A percentile compares a stretch with the other conserved stretches of the same genome.
phyloP scores from a whole-genome alignment of 768 basidiomycete genomes.

The Lactarius indigo region DNA sequence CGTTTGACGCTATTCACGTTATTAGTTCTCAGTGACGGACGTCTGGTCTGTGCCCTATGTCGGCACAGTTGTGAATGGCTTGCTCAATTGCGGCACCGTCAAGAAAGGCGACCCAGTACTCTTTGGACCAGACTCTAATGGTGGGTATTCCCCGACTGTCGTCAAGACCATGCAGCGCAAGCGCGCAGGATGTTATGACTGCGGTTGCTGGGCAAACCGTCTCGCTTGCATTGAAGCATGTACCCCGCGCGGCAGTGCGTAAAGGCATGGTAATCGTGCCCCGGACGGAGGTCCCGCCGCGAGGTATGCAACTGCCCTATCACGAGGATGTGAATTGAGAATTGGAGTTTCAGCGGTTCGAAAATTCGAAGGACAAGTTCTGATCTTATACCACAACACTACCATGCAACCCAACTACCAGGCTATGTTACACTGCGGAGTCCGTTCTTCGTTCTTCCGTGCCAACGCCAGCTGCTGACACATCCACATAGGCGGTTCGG shows the following conservation, averaged over 20 bases:
- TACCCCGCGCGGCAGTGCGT: constrained; percentile 72
- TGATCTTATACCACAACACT: constrained; percentile 92
- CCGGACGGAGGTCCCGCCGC: constrained; percentile 73
- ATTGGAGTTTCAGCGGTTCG: constrained; percentile 52
- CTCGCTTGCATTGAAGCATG: constrained; percentile 86
- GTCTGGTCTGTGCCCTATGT: constrained; percentile 88
- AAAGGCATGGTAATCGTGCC: constrained; percentile 95
- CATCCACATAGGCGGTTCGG: constrained; percentile 62
- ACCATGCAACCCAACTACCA: constrained; percentile 93
- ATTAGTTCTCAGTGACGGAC: constrained; percentile 79
- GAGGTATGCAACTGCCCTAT: constrained; percentile 44
- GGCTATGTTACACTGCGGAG: constrained; percentile 94
- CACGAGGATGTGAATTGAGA: constrained; percentile 2
- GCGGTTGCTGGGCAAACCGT: constrained; percentile 98
- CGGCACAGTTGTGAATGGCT: constrained; percentile 81
- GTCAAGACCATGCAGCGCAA: constrained; percentile 95
- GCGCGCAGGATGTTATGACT: constrained; percentile 68
- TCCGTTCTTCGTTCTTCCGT: constrained; percentile 34
- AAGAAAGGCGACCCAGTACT: constrained; percentile 79
- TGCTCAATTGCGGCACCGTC: constrained; percentile 69
- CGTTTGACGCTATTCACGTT: constrained; percentile 7
- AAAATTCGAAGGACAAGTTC: constrained; percentile 89
- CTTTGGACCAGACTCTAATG: constrained; percentile 90
- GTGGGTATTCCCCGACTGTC: constrained; percentile 74
- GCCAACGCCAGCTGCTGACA: constrained; percentile 15